Percentiles rank a stretch among this genome's conserved stretches.
These are phyloP conservation scores for Barbatosphaeria neglecta DNA, from an alignment of 495 filamentous ascomycete genomes.

Conservation along the genomic window DNA sequence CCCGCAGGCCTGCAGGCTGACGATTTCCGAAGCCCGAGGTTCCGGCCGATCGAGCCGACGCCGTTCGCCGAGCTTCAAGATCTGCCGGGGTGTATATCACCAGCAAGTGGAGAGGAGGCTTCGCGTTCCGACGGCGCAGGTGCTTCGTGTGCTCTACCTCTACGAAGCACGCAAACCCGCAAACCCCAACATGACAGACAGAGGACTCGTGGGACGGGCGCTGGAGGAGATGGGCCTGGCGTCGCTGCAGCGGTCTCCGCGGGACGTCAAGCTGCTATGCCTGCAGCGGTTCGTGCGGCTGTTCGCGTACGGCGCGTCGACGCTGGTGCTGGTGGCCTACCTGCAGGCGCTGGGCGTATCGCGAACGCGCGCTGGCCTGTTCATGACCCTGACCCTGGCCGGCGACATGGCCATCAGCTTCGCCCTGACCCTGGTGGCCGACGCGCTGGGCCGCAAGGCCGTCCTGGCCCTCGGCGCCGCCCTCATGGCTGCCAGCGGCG, in stretches of 20 bases:
- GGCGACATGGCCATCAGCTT: constrained; percentile 74
- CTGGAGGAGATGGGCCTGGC: constrained; percentile 21
- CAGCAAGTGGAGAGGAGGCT: too few species aligned
- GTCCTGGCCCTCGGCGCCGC: constrained; percentile 57
- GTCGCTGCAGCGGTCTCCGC: constrained; percentile 31
- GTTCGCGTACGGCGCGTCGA: constrained; percentile 67
- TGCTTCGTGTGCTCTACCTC: too few species aligned
- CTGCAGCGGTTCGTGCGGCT: constrained; percentile 68
- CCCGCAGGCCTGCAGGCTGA: too few species aligned
- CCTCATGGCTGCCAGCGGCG: constrained; percentile 56
- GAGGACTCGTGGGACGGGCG: not conserved
- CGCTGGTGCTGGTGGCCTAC: constrained; percentile 61
- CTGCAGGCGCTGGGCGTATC: constrained; percentile 54
- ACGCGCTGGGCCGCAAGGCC: constrained; percentile 56
- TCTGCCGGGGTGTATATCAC: too few species aligned
- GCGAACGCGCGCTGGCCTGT: constrained; percentile 66
- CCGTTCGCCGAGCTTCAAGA: too few species aligned
- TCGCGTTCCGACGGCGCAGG: not conserved
- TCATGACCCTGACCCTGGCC: constrained; percentile 76
- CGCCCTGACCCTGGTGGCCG: constrained; percentile 62
- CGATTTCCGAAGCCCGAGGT: too few species aligned
- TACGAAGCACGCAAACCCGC: too few species aligned
- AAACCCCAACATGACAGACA: too few species aligned
- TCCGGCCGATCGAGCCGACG: too few species aligned
- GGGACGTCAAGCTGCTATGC: constrained; percentile 62